Conservation (phyloP, 805 yeast genomes). For the Sugiyamaella mastotermitis region DNA sequence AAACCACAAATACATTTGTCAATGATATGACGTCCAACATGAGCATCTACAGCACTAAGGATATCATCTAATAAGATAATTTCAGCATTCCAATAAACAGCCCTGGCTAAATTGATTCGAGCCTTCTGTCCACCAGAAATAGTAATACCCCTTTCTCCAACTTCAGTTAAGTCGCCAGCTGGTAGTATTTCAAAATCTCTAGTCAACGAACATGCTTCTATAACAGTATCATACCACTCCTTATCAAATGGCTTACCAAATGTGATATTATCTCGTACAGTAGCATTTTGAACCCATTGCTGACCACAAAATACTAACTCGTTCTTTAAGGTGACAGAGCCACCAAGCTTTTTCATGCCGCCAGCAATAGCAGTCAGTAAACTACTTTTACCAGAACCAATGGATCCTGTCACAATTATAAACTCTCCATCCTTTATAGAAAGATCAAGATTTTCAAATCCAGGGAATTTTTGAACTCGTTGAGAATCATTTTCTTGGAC, state of each 20-base stretch:
- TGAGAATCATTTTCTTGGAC: no score
- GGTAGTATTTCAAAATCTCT: conserved; percentile 61
- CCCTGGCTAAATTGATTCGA: conserved; percentile 74
- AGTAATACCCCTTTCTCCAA: conserved; percentile 87
- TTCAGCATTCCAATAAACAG: conserved; percentile 63
- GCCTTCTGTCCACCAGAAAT: conserved; percentile 91
- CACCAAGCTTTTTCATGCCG: conserved; percentile 51
- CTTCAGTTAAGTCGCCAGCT: conserved; percentile 74
- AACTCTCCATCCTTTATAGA: conserved; percentile 58
- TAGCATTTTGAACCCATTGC: conserved; percentile 82
- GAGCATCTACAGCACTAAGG: conserved; percentile 81
- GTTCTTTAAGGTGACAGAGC: conserved; percentile 50
- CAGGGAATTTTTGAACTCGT: conserved; percentile 28
- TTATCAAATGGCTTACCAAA: conserved; percentile 57
- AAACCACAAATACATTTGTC: conserved; percentile 59
- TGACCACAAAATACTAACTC: conserved; percentile 49
- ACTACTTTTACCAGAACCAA: conserved; percentile 80
- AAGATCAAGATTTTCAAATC: conserved; percentile 38
- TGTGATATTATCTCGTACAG: conserved; percentile 65
- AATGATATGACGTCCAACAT: conserved; percentile 75
- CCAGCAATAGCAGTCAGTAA: conserved; percentile 68
- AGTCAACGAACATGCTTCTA: conserved; percentile 60
- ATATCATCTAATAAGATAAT: conserved; percentile 74
- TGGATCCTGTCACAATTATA: conserved; percentile 68
- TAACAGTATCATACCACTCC: conserved; percentile 44